Conservation (phyloP, 768 basidiomycete genomes). For the Leccinum pellstonianum region DNA sequence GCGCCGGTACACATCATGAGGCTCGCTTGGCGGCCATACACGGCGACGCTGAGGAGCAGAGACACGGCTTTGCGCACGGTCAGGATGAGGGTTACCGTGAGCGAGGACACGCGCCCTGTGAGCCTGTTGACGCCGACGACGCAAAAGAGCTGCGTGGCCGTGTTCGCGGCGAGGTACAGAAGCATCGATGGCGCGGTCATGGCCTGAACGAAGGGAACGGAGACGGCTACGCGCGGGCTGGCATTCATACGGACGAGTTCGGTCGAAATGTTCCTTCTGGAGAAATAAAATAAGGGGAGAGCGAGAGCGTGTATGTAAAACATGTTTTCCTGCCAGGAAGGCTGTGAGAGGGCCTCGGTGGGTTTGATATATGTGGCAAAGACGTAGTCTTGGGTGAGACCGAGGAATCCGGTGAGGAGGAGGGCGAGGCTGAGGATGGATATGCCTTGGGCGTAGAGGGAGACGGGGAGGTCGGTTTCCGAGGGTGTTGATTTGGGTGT, state of each 20-base stretch:
- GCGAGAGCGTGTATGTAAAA: constrained; percentile 87
- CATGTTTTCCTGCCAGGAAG: constrained; percentile 84
- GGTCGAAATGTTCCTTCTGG: constrained; percentile 48
- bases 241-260: constrained; percentile 16
- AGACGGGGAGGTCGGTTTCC: constrained; percentile 3
- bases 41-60: constrained; percentile 64
- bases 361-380: constrained; percentile 47
- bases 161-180: constrained; percentile 68
- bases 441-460: constrained; percentile 67
- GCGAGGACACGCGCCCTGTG: constrained; percentile 68
- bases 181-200: constrained; percentile 56
- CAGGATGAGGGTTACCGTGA: constrained; percentile 77
- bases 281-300: constrained; percentile 71
- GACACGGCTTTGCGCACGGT: constrained; percentile 82
- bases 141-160: constrained; percentile 81
- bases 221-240: constrained; percentile 16
- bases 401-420: constrained; percentile 76
- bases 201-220: constrained; percentile 10
- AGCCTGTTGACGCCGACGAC: constrained; percentile 85
- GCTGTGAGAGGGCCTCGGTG: constrained; percentile 22
- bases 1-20: constrained; percentile 70
- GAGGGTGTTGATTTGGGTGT: constrained; percentile 23
- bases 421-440: constrained; percentile 73
- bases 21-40: constrained; percentile 41
- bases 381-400: constrained; percentile 82